These are phyloP conservation scores for Tetrapyrgos nigripes DNA, from an alignment of 1,284 basidiomycete genomes.

Conservation along the genomic window DNA sequence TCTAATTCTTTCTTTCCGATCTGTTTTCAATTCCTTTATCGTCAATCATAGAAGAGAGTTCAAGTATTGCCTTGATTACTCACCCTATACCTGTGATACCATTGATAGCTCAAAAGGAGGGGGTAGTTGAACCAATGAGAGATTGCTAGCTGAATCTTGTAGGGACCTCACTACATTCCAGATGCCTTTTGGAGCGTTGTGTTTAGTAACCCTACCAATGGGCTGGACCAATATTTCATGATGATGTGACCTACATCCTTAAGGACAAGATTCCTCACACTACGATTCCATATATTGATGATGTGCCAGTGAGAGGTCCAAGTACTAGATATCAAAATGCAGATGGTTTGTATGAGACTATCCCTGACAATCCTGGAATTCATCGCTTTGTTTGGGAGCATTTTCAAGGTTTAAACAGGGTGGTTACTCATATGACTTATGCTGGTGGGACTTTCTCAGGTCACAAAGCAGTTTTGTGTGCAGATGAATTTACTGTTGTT, in stretches of 20 bases:
- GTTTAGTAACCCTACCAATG: conserved; percentile 37
- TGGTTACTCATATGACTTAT: conserved; percentile 30
- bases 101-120: too few relatives aligned
- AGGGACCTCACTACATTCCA: conserved; percentile 30
- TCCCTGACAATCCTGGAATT: conserved; percentile 34
- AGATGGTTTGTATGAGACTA: conserved; percentile 27
- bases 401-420: conserved; percentile 27
- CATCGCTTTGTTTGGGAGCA: conserved; percentile 27
- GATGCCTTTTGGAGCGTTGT: conserved; percentile 24
- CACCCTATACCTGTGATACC: too few relatives aligned
- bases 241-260: conserved; percentile 40
- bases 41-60: too few relatives aligned
- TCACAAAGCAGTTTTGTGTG: conserved; percentile 14
- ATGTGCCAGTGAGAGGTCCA: conserved; percentile 31
- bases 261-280: conserved; percentile 41
- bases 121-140: too few relatives aligned
- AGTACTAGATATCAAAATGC: conserved; percentile 20
- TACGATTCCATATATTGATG: conserved; percentile 39
- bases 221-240: conserved; percentile 48
- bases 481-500: conserved; percentile 27
- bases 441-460: conserved; percentile 32
- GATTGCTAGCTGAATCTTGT: conserved; percentile 13
- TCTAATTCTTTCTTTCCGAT: too few relatives aligned
- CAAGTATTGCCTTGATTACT: too few relatives aligned
- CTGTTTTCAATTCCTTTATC: too few relatives aligned